Evolutionary conservation across 805 yeast species (phyloP).

Genomic region (Ogataea ramenticola): DNA sequence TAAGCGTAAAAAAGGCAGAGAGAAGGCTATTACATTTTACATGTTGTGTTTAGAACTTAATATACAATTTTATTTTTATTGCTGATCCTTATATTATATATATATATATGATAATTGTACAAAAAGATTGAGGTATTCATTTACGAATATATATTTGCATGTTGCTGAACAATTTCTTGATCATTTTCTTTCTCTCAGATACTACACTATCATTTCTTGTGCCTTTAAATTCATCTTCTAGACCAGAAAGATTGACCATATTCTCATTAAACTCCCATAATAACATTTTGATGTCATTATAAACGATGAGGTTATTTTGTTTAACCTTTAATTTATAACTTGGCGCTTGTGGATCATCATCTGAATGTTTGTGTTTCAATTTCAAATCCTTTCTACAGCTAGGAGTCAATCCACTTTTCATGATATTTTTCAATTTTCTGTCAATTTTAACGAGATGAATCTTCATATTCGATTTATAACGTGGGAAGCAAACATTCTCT

Average conservation of each 20-base stretch:
- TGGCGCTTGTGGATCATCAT: background rate
- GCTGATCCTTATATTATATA: too few relatives aligned
- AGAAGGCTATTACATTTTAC: too few relatives aligned
- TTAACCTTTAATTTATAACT: background rate
- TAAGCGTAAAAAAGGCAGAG: too few relatives aligned
- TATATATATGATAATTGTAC: too few relatives aligned
- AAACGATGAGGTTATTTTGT: background rate
- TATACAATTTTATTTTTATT: too few relatives aligned
- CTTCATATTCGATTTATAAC: conserved; percentile 39
- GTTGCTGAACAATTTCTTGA: background rate
- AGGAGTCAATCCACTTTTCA: background rate
- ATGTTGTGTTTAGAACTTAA: too few relatives aligned
- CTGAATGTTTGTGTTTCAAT: background rate
- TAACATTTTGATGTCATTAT: background rate
- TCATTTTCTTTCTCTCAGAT: background rate
- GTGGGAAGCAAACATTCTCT: conserved; percentile 32
- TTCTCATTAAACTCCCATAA: background rate
- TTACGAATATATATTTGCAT: background rate
- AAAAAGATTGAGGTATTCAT: too few relatives aligned
- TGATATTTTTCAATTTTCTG: background rate
- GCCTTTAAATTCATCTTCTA: background rate
- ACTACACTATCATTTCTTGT: background rate
- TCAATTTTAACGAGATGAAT: conserved; percentile 21
- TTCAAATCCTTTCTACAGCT: background rate
- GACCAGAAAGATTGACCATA: background rate